Evolutionary conservation across 441 rosid species (phyloP).

Genomic region (Pelargonium citronellum): DNA sequence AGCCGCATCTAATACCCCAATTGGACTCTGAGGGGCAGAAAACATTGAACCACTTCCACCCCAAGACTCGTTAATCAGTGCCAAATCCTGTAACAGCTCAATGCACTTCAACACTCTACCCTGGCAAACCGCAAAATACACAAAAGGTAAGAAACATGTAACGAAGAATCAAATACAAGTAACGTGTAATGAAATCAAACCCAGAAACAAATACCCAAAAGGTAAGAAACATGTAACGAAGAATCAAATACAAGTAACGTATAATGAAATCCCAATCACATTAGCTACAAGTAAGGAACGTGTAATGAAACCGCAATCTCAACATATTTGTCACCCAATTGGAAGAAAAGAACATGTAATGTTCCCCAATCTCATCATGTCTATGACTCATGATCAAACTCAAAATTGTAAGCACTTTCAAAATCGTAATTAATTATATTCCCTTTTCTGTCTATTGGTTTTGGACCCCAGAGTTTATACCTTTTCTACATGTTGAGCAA

Average conservation of each 20-base stretch:
- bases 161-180: background rate
- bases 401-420: conserved; percentile 10
- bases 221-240: too few relatives aligned
- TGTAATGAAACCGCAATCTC: background rate
- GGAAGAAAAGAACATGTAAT: background rate
- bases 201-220: too few relatives aligned
- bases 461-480: conserved; percentile 36
- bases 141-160: background rate
- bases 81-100: conserved; percentile 32
- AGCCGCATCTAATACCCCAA: conserved; percentile 61
- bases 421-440: conserved; percentile 15
- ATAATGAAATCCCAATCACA: too few relatives aligned
- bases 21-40: conserved; percentile 57
- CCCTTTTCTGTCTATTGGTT: conserved; percentile 3
- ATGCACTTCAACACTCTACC: conserved; percentile 45
- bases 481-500: conserved; percentile 42
- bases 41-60: conserved; percentile 21
- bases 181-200: too few relatives aligned
- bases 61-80: conserved; percentile 29
- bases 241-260: too few relatives aligned
- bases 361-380: background rate
- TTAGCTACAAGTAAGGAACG: background rate
- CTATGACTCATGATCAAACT: conserved; percentile 15
- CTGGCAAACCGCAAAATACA: conserved; percentile 28
- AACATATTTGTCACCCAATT: background rate